These are phyloP conservation scores for Pichia cabralensis DNA, from an alignment of 805 yeast genomes.

Conservation along the genomic window DNA sequence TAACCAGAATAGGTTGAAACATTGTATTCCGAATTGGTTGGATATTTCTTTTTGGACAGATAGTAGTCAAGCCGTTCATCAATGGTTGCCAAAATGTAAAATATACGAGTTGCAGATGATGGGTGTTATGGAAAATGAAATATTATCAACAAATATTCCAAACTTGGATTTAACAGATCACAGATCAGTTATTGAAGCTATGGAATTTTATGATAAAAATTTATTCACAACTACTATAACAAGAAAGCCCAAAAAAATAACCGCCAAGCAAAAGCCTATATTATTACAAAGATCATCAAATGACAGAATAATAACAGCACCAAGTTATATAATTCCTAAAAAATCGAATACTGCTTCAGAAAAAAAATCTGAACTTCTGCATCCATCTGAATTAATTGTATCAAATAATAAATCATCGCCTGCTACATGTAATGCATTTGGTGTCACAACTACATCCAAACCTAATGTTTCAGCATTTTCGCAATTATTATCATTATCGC, in stretches of 20 bases:
- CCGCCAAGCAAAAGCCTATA: too few relatives aligned
- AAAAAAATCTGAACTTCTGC: conserved; percentile 6
- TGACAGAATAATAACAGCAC: too few relatives aligned
- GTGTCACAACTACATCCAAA: conserved; percentile 27
- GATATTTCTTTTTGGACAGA: conserved; percentile 88
- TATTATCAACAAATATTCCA: conserved; percentile 57
- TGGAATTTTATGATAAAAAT: conserved; percentile 57
- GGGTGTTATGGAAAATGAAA: conserved; percentile 92
- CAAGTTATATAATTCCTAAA: too few relatives aligned
- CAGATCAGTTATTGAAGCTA: conserved; percentile 42
- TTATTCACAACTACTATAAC: conserved; percentile 25
- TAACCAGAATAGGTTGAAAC: conserved; percentile 38
- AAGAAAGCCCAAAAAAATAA: neutral
- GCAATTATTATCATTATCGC: conserved; percentile 26
- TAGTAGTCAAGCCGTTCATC: conserved; percentile 33
- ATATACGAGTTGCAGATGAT: conserved; percentile 96
- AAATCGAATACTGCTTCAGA: too few relatives aligned
- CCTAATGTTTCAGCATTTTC: conserved; percentile 31
- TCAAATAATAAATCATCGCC: conserved; percentile 22
- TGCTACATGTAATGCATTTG: conserved; percentile 26
- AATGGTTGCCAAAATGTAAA: conserved; percentile 91
- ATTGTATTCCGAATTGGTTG: conserved; percentile 91
- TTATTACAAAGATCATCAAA: too few relatives aligned
- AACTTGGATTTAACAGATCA: conserved; percentile 33
- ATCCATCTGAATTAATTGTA: conserved; percentile 15